Evolutionary conservation across 345 rosid species (phyloP), one percentile per base, ranked within the genome.

Genomic region (Brassica carinata): DNA sequence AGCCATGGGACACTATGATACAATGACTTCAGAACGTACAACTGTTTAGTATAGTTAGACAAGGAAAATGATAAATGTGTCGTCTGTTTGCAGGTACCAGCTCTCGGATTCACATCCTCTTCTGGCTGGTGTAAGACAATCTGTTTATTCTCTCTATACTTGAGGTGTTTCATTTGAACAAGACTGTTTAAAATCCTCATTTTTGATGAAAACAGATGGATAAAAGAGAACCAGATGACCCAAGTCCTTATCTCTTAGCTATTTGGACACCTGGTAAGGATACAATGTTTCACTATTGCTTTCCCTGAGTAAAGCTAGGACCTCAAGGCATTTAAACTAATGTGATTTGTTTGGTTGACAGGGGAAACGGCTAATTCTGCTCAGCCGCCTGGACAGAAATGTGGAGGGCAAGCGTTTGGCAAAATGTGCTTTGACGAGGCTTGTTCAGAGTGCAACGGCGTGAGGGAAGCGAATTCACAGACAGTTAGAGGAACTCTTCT

Each of bases 31-130:
- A 23, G 26, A 23, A 23, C 26, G 26, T 23, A 23, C 26, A 23
- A 23, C 26, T 23, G 26, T 23, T 23, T 74, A 15, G 48, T 66
- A 31, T 64, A 74, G 53, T 45, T 65, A 30, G 64, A 71, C 61
- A 48, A 45, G 71, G 11, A 67, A 63, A 53, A 75, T 80, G 83
- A 74, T 33, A 70, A 29, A 29, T 71, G 69, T 66, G 43, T 76
- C 14, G 26, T 40, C 61, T 85, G 73, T 85, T 74, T 85, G 86
- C 93, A 95, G 99, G 75, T 95, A 93, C 66, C 90, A 90, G 85
- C 94, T 95, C 83, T 93, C 93, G 3, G 98, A 93, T 86, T 81
- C 87, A n/a, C 98, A 95, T 86, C 91, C 93, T 82, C 96, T 95
- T 64, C 88, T 95, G 33, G 30, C 85, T 65, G 85, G 85, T 87